Base-by-base conservation (phyloP, 75 land plant genomes). In the Pinus taeda region DNA sequence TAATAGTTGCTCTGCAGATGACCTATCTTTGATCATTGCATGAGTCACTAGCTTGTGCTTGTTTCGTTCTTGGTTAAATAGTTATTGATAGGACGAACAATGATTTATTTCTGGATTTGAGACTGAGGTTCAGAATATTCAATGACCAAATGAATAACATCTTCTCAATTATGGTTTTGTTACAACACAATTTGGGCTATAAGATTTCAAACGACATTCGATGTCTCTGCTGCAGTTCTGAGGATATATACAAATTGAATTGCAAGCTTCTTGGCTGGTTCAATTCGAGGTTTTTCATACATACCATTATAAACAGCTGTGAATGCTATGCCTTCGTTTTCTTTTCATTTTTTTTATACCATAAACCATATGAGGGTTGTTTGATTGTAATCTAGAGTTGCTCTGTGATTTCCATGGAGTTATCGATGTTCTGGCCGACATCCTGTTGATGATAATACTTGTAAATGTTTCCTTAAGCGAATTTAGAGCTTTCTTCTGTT, bases 21-120 rank as follows among this genome's bases (percentile, higher is more conserved):
- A 69, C 71, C 71, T 69, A 20, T 37, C 42, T n/a, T 69, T 18
- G 8, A 69, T 69, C 71, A 69, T 69, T 69, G 71, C 71, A 69
- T 69, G 71, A 69, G 71, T 69, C n/a, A 69, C 71, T 67, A 36
- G 36, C 36, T 66, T 36, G 37, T 67, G 71, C 18, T 36, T 33
- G 4, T 65, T 65, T 33, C 8, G 1, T 12, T 39, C 49, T 69
- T 69, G n/a, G 37, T 69, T 69, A n/a, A 69, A 21, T 69, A 69
- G 21, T 69, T 42, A 69, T 69, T 69, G 53, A 69, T 69, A 69
- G 71, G 36, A 37, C 42, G 71, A 69, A 69, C 42, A 45, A 18
- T 69, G 15, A 20, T 39, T 69, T 37, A 39, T 69, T 69, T 42
- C 12, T 69, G 24, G 39, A 21, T 69, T 69, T 39, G 53, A 20